Percentiles rank a stretch among this genome's conserved stretches.
phyloP scores from a whole-genome alignment of 805 yeast species.

The Jamesozyma piceae region DNA sequence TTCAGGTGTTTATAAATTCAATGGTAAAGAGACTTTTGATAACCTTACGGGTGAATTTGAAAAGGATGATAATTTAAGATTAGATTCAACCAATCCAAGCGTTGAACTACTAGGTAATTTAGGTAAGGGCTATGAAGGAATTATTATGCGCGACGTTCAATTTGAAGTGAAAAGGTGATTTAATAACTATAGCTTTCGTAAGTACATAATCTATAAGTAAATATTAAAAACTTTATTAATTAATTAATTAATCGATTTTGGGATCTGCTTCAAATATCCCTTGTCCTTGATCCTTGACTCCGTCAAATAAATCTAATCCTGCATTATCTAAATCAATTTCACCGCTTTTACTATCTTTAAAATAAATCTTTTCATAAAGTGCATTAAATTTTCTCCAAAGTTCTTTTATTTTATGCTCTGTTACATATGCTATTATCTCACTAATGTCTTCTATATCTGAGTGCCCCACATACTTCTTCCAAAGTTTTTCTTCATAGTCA shows the following conservation, averaged over 20 bases:
- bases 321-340: conserved; percentile 2
- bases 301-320: conserved; percentile 7
- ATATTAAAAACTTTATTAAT: background rate
- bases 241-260: background rate
- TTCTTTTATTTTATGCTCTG: background rate
- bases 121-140: conserved; percentile 59
- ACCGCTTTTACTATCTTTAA: background rate
- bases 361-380: background rate
- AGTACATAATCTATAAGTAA: background rate
- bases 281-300: background rate
- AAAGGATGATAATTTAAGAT: conserved; percentile 5
- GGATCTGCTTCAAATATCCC: conserved; percentile 3
- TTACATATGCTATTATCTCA: conserved; percentile 1
- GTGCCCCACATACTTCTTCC: conserved; percentile 10
- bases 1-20: conserved; percentile 48
- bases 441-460: background rate
- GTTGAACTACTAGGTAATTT: conserved; percentile 47
- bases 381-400: background rate
- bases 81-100: conserved; percentile 39
- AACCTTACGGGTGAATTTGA: conserved; percentile 25
- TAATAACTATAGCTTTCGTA: too few species aligned
- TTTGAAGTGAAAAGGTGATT: conserved; percentile 21
- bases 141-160: conserved; percentile 50
- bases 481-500: conserved; percentile 14
- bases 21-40: conserved; percentile 27